Evolutionary conservation across 139 green algal species (phyloP).

Genomic region (Haematococcus lacustris): DNA sequence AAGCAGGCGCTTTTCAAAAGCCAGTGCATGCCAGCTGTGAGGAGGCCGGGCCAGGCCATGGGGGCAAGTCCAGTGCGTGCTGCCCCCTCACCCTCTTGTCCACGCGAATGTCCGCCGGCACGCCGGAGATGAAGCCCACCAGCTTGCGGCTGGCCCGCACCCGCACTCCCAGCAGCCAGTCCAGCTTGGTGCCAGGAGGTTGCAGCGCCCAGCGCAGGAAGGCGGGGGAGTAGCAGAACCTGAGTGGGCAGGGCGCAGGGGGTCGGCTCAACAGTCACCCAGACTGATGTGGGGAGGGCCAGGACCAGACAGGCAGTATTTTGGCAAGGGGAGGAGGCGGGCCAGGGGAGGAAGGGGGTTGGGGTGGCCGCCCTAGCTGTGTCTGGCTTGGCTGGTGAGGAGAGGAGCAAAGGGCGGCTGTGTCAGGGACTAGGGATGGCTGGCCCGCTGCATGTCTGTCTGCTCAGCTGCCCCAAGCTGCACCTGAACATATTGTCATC

Average conservation of each 20-base stretch:
- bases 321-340: not conserved
- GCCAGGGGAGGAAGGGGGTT: not conserved
- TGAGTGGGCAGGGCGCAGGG: not conserved
- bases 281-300: too few relatives aligned
- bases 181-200: slow-evolving; percentile 66
- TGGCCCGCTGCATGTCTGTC: too few relatives aligned
- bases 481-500: slow-evolving; percentile 96
- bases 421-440: too few relatives aligned
- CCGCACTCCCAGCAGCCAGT: slow-evolving; percentile 77
- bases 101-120: slow-evolving; percentile 56
- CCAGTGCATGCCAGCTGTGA: too few relatives aligned
- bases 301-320: too few relatives aligned
- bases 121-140: slow-evolving; percentile 92
- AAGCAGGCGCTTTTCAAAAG: too few relatives aligned
- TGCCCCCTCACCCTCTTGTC: slow-evolving; percentile 6
- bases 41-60: too few relatives aligned
- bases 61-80: too few relatives aligned
- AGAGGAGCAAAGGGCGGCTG: too few relatives aligned
- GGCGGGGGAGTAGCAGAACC: slow-evolving; percentile 41
- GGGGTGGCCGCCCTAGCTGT: too few relatives aligned
- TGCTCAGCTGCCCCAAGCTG: too few relatives aligned
- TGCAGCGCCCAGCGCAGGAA: slow-evolving; percentile 91
- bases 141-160: slow-evolving; percentile 55
- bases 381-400: too few relatives aligned
- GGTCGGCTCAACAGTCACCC: not conserved